Base-by-base conservation (phyloP, 371 early-diverging fungal species). In the Mucor racemosus region DNA sequence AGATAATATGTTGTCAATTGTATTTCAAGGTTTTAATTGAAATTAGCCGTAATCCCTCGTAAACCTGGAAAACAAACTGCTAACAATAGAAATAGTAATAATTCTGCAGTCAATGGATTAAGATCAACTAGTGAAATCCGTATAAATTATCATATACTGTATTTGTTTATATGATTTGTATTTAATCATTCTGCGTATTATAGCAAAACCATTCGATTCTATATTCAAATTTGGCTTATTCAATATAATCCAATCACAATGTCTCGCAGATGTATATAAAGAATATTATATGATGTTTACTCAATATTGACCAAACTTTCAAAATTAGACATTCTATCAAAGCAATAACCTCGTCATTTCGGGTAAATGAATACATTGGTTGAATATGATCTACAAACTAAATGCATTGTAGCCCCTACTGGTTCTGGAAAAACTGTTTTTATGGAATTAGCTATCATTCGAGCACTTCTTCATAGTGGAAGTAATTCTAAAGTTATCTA, bases 401-500 rank as follows among this genome's bases (percentile, higher is more conserved):
- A 41, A 55, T 21, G 11, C 34, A 60, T 58, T 48, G 15, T 54
- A 86, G 93, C 97, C 15, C 97, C 97, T 1, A 95, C 95, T 15
- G 95, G 97, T 4, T 84, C 92, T 8, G 97, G 95, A 35, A 95
- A 96, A 69, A 94, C 95, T 1, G 88, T 80, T 19, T 62, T 94
- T 21, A 83, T 92, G 73, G 88, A 94, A 62, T 63, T 95, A 14
- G 88, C 91, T 3, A 90, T 95, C 38, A 57, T 92, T 13, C 76
- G 86, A 34, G 55, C 84, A 57, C 35, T 91, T 4, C 60, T 70
- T 17, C 67, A 65, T 7, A n/a, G 42, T 7, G 66, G 62, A 1
- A 48, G 38, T 1, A 58, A 65, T 7, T 68, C 76, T 9, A 91
- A 90, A 67, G 78, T 91, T 15, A 81, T 95, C 9, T 97, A 97